Percentiles rank a stretch among this genome's conserved stretches.
Conservation (phyloP, 202 grass and related monocot species). For the Panicum virgatum region DNA sequence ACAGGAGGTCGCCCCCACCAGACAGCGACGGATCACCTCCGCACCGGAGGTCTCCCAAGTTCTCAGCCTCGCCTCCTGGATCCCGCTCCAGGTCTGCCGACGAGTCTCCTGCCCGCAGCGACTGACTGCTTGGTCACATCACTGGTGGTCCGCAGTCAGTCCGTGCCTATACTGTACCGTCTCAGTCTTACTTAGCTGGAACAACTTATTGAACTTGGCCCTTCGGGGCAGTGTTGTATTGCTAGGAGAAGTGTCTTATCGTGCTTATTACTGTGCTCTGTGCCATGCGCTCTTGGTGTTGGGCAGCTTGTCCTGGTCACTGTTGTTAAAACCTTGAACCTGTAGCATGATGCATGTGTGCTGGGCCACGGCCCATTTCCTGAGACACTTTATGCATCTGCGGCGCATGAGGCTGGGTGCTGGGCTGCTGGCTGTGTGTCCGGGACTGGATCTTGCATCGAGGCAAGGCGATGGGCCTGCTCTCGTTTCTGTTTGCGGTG, state of each 20-base stretch:
- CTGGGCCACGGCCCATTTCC: conserved; percentile 9
- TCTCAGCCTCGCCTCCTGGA: conserved; percentile 53
- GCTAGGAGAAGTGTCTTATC: neutral
- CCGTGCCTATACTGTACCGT: neutral
- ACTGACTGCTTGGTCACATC: conserved; percentile 10
- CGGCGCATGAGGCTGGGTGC: no score
- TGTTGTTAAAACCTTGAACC: neutral
- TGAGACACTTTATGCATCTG: neutral
- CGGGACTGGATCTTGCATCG: neutral
- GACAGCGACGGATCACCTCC: conserved; percentile 50
- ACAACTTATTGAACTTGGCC: neutral
- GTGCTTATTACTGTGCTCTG: neutral
- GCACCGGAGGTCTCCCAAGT: conserved; percentile 37
- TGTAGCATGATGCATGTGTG: neutral
- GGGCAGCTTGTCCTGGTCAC: neutral
- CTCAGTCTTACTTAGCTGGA: no score
- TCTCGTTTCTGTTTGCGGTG: no score
- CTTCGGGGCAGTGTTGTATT: conserved; percentile 29
- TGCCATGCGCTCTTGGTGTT: neutral
- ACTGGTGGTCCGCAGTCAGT: neutral
- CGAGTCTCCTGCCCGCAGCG: conserved; percentile 52
- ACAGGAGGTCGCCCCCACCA: conserved; percentile 35
- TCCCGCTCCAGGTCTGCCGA: conserved; percentile 83
- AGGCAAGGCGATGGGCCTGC: neutral
- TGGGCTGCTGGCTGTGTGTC: no score